Evolutionary conservation across 495 filamentous ascomycete species (phyloP), one percentile per base, ranked within the genome.

Genomic region (Aspergillus hancockii): DNA sequence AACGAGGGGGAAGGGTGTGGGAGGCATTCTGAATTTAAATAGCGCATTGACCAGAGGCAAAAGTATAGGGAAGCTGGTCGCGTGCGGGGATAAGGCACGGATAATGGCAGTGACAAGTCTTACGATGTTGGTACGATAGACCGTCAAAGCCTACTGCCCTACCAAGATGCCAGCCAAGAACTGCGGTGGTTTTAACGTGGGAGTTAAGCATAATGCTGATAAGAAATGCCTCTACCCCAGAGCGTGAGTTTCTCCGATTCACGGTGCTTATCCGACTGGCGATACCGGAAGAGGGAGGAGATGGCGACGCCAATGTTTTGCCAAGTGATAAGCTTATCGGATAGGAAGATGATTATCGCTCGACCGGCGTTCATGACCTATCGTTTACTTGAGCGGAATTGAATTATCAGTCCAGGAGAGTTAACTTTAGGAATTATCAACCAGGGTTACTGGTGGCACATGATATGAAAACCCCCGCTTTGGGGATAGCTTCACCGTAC

Each of bases 291-390:
- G 40, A 63, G 67, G 71, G 67, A 71, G 54, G 65, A 70, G 65
- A 65, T 55, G 65, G 71, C 71, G 71, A 71, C 59, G 49, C 62
- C 60, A 67, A 54, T 9, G 47, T 36, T 52, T 36, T 59, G 68
- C 70, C 71, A 71, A 73, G 71, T 65, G 69, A 71, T 68, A 66
- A 60, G 68, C 59, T 49, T 62, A 63, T 67, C 67, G 18, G 47
- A 31, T 28, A 59, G 9, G 16, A 18, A 36, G 31, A 13, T 32
- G 34, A 52, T 34, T 19, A 36, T 19, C 41, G 8, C 8, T 7
- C 8, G 50, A 19, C 14, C 30, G 30, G 34, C 34, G 8, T 36
- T 10, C 34, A 5, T 36, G 34, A 36, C 34, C 34, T 36, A 36
- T 36, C 34, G 34, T 36, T 36, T 36, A 14, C 34, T 36, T 36